These are phyloP conservation scores for Eragrostis curvula DNA, from an alignment of 176 grass and related monocot species.

Conservation along the genomic window DNA sequence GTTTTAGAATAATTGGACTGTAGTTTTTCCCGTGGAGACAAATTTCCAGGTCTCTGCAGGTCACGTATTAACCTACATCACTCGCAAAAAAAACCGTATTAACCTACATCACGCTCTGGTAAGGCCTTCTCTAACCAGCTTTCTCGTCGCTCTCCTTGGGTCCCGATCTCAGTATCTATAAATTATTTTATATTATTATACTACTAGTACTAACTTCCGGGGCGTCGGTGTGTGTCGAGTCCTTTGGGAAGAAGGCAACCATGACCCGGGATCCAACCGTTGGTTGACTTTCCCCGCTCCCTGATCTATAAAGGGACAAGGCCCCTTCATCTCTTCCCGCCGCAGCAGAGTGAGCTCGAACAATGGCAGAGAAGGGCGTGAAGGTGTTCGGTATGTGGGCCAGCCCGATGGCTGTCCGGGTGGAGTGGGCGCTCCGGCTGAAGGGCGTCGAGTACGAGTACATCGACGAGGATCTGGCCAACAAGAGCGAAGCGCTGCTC, in stretches of 20 bases:
- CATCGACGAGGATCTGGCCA: slow-evolving; percentile 56
- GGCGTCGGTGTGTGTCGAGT: background rate
- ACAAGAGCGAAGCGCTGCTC: slow-evolving; percentile 65
- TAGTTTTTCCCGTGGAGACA: too few species aligned
- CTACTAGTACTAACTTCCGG: background rate
- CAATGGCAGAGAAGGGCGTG: slow-evolving; percentile 64
- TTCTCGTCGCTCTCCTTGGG: background rate
- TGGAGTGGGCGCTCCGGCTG: slow-evolving; percentile 68
- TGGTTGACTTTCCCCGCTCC: slow-evolving; percentile 16
- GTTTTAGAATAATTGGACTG: too few species aligned
- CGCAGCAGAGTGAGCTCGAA: background rate
- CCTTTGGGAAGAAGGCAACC: background rate
- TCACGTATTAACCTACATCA: too few species aligned
- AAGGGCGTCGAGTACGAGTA: slow-evolving; percentile 70
- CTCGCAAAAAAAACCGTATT: too few species aligned
- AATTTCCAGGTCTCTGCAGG: too few species aligned
- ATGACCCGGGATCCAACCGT: slow-evolving; percentile 25
- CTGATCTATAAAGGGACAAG: background rate
- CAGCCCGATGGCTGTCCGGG: slow-evolving; percentile 48
- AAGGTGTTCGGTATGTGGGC: slow-evolving; percentile 66
- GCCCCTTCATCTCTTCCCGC: background rate
- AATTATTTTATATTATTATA: too few species aligned
- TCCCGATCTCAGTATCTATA: background rate
- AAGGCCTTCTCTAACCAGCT: background rate
- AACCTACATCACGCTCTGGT: too few species aligned